These are phyloP conservation scores for Venturia pyrina DNA, from an alignment of 2,329 filamentous ascomycete genomes.

Conservation along the genomic window DNA sequence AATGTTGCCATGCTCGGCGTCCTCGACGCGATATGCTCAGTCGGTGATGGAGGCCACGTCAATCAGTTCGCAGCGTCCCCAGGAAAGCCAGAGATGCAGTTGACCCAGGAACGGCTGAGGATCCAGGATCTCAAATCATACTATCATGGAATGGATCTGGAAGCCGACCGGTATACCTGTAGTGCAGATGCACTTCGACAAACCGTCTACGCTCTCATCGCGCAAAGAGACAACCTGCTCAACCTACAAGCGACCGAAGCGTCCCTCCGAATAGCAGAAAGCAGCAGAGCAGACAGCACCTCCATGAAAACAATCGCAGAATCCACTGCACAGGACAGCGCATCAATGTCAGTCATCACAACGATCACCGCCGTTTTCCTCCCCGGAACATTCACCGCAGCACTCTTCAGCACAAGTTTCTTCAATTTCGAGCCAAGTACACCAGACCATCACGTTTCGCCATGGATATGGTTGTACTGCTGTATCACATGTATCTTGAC, in stretches of 20 bases:
- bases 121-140: no score
- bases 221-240: conserved; percentile 16
- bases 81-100: no score
- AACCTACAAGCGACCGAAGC: conserved; percentile 14
- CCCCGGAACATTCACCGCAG: conserved; percentile 20
- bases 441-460: neutral
- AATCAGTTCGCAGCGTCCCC: no score
- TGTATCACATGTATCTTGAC: neutral
- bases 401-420: conserved; percentile 11
- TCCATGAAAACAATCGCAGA: conserved; percentile 14
- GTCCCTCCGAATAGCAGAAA: conserved; percentile 12
- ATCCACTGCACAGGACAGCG: conserved; percentile 17
- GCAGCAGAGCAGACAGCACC: conserved; percentile 10
- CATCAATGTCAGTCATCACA: conserved; percentile 19
- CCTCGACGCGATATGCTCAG: no score
- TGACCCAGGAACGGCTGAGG: no score
- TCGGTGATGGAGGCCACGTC: no score
- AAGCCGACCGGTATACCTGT: neutral
- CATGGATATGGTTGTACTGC: neutral
- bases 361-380: conserved; percentile 21
- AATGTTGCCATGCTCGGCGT: no score
- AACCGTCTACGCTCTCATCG: conserved; percentile 15
- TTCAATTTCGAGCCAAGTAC: neutral
- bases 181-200: neutral
- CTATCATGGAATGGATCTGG: neutral